Evolutionary conservation across 345 rosid species (phyloP), one percentile per base, ranked within the genome.

Genomic region (Linum lewisii): DNA sequence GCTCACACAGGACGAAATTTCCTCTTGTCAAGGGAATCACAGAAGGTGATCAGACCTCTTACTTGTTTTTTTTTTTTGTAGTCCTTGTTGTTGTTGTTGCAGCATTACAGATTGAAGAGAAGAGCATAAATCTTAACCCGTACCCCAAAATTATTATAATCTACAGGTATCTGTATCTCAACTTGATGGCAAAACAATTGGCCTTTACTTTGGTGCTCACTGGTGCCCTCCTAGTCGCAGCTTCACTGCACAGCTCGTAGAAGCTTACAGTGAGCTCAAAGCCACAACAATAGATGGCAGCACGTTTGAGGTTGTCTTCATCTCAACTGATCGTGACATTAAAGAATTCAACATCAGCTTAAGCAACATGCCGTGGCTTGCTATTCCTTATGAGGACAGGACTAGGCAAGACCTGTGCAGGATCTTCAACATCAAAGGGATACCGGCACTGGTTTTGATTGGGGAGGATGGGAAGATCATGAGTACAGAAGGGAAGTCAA

Each of bases 151-250:
- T 4, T 15, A 0, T 10, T 15, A 49, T 7, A 49, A 15, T 63
- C 24, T 64, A 66, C 79, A 88, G 96, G 69, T 76, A 58, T 20
- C 56, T 32, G 73, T 77, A 49, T 73, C 90, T 32, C 63, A 85
- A 60, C 88, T 88, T 55, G 77, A 66, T 66, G 90, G 93, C 7
- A 88, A 83, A 82, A 83, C 90, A 21, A 61, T 85, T 19, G 96
- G 96, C 26, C 80, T 88, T 51, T 80, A 81, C 77, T 82, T 85
- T 58, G 90, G 88, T 14, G 88, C 93, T 55, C 73, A 82, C 26
- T 85, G 93, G 93, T 82, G 82, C 66, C 93, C 88, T 22, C 96
- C 96, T 21, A 82, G 85, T 63, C 80, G 81, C 7, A 66, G 81
- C 36, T 88, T 88, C 82, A 82, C 86, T 13, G 37, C 74, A 18